Evolutionary conservation across 2,329 filamentous ascomycete species (phyloP).

Genomic region (Ophiocordyceps sinensis): DNA sequence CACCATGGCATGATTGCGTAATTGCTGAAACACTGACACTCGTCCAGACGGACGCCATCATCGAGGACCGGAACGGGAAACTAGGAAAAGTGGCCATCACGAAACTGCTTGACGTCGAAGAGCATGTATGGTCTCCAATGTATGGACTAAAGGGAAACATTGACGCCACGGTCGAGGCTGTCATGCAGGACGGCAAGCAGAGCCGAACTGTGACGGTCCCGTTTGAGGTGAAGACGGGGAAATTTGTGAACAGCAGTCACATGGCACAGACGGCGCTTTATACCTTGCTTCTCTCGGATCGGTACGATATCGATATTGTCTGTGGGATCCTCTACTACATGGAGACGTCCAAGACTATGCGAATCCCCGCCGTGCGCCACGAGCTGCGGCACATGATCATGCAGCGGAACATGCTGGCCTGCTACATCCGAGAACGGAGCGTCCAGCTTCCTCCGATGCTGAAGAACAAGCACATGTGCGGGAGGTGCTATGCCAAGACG

Average conservation of each 20-base stretch:
- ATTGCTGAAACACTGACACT: constrained; percentile 13
- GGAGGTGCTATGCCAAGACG: constrained; percentile 78
- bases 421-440: constrained; percentile 68
- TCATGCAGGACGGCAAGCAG: constrained; percentile 56
- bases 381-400: constrained; percentile 96
- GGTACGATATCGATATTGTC: constrained; percentile 83
- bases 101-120: constrained; percentile 90
- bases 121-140: constrained; percentile 96
- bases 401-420: constrained; percentile 80
- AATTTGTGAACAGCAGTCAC: constrained; percentile 66
- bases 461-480: constrained; percentile 67
- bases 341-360: constrained; percentile 73
- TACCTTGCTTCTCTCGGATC: constrained; percentile 79
- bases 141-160: constrained; percentile 97
- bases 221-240: constrained; percentile 91
- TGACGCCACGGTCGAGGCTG: constrained; percentile 86
- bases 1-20: not conserved
- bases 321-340: constrained; percentile 93
- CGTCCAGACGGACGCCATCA: constrained; percentile 49
- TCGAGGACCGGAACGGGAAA: constrained; percentile 65
- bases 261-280: constrained; percentile 91
- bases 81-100: constrained; percentile 73
- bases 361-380: constrained; percentile 71
- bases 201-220: constrained; percentile 66
- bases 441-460: constrained; percentile 75